These are phyloP conservation scores for Hanseniaspora thailandica DNA, from an alignment of 805 yeast species.

Conservation along the genomic window DNA sequence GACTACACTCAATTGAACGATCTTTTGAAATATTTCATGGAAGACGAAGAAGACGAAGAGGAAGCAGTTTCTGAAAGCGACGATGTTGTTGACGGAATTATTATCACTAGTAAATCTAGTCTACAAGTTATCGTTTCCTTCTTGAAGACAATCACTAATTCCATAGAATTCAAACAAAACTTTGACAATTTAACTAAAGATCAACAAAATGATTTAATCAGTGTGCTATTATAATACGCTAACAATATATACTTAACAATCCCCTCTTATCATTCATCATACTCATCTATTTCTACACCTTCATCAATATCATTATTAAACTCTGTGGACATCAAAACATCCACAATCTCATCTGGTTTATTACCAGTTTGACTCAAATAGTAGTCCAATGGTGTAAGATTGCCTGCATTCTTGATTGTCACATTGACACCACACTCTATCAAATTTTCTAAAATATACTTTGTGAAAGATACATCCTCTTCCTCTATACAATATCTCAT, in stretches of 20 bases:
- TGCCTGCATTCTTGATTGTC: conserved; percentile 43
- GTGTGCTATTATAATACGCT: conserved; percentile 2
- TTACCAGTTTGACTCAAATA: conserved; percentile 32
- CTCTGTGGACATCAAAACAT: conserved; percentile 45
- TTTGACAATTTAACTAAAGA: not conserved
- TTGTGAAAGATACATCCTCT: conserved; percentile 59
- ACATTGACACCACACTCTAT: conserved; percentile 90
- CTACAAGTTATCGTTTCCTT: not conserved
- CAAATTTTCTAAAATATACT: conserved; percentile 62
- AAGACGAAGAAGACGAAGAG: conserved; percentile 29
- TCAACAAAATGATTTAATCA: not conserved
- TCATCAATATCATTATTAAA: conserved; percentile 51
- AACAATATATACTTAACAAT: too few relatives aligned
- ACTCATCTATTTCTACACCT: conserved; percentile 27
- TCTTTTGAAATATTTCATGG: conserved; percentile 23
- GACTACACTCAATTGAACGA: conserved; percentile 18
- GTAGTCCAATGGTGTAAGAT: conserved; percentile 66
- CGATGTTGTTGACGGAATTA: conserved; percentile 24
- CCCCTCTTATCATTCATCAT: too few relatives aligned
- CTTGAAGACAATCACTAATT: not conserved
- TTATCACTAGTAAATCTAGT: not conserved
- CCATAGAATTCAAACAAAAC: not conserved
- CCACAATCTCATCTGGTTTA: conserved; percentile 45
- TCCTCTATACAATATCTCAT: conserved; percentile 66
- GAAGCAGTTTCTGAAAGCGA: conserved; percentile 30